A percentile compares a stretch with the other conserved stretches of the same genome.
Evolutionary conservation across 495 filamentous ascomycete species (phyloP).

Genomic region (Cairneyella variabilis): DNA sequence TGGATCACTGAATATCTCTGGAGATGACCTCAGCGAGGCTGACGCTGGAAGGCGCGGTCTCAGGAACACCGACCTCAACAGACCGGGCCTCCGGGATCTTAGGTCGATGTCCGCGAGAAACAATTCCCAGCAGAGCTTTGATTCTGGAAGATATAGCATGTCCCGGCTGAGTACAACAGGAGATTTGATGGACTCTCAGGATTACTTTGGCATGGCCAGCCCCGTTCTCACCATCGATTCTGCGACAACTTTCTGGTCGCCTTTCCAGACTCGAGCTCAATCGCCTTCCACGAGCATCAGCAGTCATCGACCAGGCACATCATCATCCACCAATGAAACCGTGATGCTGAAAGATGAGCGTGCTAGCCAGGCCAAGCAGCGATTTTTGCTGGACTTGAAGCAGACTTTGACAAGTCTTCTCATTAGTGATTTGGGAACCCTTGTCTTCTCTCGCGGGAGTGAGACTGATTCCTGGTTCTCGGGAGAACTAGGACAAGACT

Average conservation of each 20-base stretch:
- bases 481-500: constrained; percentile 68
- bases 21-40: constrained; percentile 36
- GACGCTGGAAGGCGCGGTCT: constrained; percentile 28
- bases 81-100: constrained; percentile 42
- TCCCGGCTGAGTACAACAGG: constrained; percentile 46
- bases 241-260: constrained; percentile 83
- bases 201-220: constrained; percentile 63
- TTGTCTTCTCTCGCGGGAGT: constrained; percentile 78
- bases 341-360: constrained; percentile 44
- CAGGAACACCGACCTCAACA: constrained; percentile 40
- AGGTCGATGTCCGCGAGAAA: constrained; percentile 52
- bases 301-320: constrained; percentile 48
- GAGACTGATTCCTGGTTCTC: constrained; percentile 93
- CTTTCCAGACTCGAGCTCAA: constrained; percentile 61
- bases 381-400: constrained; percentile 72
- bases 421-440: constrained; percentile 82
- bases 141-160: constrained; percentile 60
- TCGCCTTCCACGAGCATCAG: constrained; percentile 53
- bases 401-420: constrained; percentile 80
- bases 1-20: constrained; percentile 44
- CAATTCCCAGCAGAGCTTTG: constrained; percentile 60
- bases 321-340: constrained; percentile 57
- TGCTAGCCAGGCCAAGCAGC: constrained; percentile 37
- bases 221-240: constrained; percentile 74
- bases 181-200: constrained; percentile 60